Evolutionary conservation across 352 stramenopile species (phyloP), one percentile per base, ranked within the genome.

Genomic region (Pythium periplocum): DNA sequence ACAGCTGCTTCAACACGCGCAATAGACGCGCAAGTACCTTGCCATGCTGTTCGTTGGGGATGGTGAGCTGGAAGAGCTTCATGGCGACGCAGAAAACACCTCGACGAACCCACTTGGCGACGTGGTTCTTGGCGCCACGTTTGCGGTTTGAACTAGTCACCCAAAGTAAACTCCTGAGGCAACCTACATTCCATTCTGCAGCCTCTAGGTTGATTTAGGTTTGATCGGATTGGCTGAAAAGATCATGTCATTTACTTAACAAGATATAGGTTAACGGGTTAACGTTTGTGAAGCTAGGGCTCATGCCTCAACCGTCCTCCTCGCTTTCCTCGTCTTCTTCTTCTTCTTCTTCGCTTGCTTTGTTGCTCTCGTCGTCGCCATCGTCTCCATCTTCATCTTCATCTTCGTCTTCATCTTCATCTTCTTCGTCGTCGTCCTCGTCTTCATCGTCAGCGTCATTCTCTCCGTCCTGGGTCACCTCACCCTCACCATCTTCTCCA

Each of bases 11-110:
- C 17, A 26, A 26, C 17, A 26, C 17, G 17, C 17, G 17, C 17
- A 26, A 26, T 26, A 26, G 17, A 26, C 17, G 17, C 17, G 48
- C 36, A 10, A 34, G 11, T 37, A 83, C 80, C 61, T 87, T 87
- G 64, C 73, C 62, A 45, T 93, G 80, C 65, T 90, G 79, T 42
- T 93, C 80, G 55, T 93, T 91, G 30, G 83, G 83, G 44, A 93
- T 69, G 57, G 83, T 93, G 47, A 93, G 78, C 67, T 93, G 83
- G 75, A 93, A 93, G 59, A 93, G 83, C 80, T 93, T 93, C 83
- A 91, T 93, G 33, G 36, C 5, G 38, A 8, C 38, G 38, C 38
- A 12, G 17, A 26, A 26, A 26, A 26, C 17, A 26, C 17, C 17
- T 26, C 17, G 17, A 26, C 17, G 17, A 26, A 26, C 17, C 17